Evolutionary conservation across 371 early-diverging fungal species (phyloP).

Genomic region (Rhizomucor pusillus): DNA sequence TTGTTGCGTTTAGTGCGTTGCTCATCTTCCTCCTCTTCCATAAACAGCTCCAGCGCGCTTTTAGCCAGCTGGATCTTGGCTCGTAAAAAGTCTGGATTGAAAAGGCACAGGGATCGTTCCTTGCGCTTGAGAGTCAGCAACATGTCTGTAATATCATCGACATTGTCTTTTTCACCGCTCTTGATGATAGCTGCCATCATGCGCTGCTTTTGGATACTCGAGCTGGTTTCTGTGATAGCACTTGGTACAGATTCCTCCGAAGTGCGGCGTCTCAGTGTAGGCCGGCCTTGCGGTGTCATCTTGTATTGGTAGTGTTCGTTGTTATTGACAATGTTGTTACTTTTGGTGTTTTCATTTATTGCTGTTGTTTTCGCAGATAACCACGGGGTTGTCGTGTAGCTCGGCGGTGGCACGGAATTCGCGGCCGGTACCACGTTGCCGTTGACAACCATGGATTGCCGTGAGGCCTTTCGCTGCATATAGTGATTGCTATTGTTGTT

Average conservation of each 20-base stretch:
- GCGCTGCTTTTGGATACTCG: conserved; percentile 20
- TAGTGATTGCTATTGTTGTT: background rate
- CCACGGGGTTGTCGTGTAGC: no score
- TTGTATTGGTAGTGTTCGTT: background rate
- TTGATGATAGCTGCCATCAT: conserved; percentile 25
- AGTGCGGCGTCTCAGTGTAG: conserved; percentile 28
- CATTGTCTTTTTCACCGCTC: conserved; percentile 15
- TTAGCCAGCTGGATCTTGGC: conserved; percentile 38
- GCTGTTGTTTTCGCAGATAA: no score
- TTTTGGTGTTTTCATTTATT: no score
- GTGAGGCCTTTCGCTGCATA: background rate
- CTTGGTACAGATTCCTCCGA: conserved; percentile 34
- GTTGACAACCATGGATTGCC: background rate
- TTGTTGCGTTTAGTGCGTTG: conserved; percentile 3
- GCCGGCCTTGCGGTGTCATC: background rate
- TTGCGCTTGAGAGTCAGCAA: conserved; percentile 43
- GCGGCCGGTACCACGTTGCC: background rate
- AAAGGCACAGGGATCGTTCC: conserved; percentile 46
- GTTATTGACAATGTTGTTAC: no score
- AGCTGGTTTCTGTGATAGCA: conserved; percentile 28
- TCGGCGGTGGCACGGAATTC: background rate
- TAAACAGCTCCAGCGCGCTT: conserved; percentile 38
- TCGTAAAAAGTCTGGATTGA: conserved; percentile 40
- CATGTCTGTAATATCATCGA: conserved; percentile 46
- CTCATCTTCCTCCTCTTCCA: conserved; percentile 20